phyloP scores from a whole-genome alignment of 2,329 filamentous ascomycete genomes.

The Colletotrichum sp. region DNA sequence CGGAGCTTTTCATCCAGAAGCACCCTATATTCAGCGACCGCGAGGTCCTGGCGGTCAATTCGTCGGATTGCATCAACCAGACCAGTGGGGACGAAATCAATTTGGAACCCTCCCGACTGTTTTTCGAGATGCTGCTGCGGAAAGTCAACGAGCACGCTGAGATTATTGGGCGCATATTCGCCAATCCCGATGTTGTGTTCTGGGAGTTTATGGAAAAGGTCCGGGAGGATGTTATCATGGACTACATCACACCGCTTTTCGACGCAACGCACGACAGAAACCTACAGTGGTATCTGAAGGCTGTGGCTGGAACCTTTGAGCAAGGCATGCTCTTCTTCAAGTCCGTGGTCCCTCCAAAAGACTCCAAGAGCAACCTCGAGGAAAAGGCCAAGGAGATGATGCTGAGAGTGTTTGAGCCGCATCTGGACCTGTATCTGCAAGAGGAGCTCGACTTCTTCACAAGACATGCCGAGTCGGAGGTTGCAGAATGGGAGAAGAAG shows the following conservation, averaged over 20 bases:
- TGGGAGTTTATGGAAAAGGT: conserved; percentile 82
- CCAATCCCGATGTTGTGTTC: conserved; percentile 72
- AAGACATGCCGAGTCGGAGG: conserved; percentile 75
- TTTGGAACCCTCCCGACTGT: conserved; percentile 79
- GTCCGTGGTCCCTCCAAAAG: conserved; percentile 71
- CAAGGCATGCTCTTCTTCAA: conserved; percentile 81
- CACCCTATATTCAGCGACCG: conserved; percentile 82
- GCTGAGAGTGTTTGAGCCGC: conserved; percentile 81
- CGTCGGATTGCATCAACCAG: conserved; percentile 81
- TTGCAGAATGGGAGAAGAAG: conserved; percentile 88
- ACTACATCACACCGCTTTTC: conserved; percentile 85
- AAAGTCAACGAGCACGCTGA: conserved; percentile 83
- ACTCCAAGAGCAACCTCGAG: conserved; percentile 63
- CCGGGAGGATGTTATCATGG: conserved; percentile 81
- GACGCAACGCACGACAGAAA: conserved; percentile 84
- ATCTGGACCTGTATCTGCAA: conserved; percentile 90
- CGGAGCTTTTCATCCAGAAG: conserved; percentile 88
- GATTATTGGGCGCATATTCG: conserved; percentile 84
- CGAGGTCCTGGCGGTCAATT: conserved; percentile 69
- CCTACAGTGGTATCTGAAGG: conserved; percentile 80
- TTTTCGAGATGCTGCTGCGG: conserved; percentile 76
- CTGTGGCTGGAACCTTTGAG: conserved; percentile 85
- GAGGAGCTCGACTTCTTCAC: conserved; percentile 91
- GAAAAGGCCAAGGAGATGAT: conserved; percentile 72
- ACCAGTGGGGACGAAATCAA: conserved; percentile 70